phyloP scores from a whole-genome alignment of 1,284 basidiomycete genomes.

The Wallemia ichthyophaga region DNA sequence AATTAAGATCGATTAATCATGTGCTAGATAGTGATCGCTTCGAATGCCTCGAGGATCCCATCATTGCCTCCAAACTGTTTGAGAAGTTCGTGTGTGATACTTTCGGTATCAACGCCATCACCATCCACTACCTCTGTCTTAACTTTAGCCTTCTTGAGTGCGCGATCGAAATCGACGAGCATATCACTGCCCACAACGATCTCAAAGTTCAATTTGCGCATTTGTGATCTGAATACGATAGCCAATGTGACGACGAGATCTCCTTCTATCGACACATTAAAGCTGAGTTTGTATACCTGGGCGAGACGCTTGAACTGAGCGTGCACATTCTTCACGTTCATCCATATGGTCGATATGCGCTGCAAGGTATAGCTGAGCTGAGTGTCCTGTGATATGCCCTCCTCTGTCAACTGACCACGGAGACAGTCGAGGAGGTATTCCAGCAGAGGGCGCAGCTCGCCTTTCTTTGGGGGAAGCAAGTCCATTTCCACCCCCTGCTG shows the following conservation, averaged over 20 bases:
- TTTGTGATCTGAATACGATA: background rate
- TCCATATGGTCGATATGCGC: background rate
- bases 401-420: background rate
- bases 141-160: background rate
- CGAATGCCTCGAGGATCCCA: background rate
- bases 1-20: too few species aligned
- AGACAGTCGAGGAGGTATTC: constrained; percentile 1
- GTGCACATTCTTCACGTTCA: background rate
- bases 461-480: background rate
- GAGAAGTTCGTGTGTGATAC: background rate
- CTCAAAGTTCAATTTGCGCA: background rate
- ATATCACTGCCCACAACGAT: background rate
- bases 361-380: background rate
- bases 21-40: background rate
- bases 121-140: background rate
- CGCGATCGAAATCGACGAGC: background rate
- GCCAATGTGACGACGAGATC: background rate
- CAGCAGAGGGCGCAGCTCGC: background rate
- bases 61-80: background rate
- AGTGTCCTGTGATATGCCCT: background rate
- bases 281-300: background rate
- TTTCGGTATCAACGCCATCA: background rate
- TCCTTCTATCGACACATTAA: background rate
- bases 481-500: background rate
- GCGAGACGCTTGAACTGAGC: background rate